A percentile compares a stretch with the other conserved stretches of the same genome.
phyloP scores from a whole-genome alignment of 768 basidiomycete species.

The Suillus subalutaceus region DNA sequence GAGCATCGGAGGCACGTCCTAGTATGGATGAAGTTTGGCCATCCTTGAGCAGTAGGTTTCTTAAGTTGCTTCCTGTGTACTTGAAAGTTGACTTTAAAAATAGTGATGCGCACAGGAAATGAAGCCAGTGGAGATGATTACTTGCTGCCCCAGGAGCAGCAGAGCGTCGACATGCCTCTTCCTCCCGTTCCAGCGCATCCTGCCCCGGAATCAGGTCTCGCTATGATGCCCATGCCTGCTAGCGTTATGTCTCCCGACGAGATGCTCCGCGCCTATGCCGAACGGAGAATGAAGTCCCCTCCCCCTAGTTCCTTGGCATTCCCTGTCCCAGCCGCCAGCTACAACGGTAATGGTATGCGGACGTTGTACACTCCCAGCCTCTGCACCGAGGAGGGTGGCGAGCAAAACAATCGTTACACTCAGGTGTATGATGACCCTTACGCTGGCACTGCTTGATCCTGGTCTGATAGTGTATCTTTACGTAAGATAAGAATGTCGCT shows the following conservation, averaged over 20 bases:
- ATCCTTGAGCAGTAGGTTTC: constrained; percentile 61
- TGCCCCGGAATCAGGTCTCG: constrained; percentile 37
- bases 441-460: constrained; percentile 17
- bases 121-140: constrained; percentile 42
- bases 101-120: constrained; percentile 75
- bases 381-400: constrained; percentile 18
- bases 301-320: constrained; percentile 35
- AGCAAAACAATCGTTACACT: constrained; percentile 25
- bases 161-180: constrained; percentile 30
- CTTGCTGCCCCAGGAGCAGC: constrained; percentile 40
- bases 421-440: constrained; percentile 32
- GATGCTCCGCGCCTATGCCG: constrained; percentile 76
- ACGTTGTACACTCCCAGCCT: constrained; percentile 29
- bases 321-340: constrained; percentile 28
- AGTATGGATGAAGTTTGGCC: constrained; percentile 65
- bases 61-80: constrained; percentile 1
- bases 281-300: constrained; percentile 40
- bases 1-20: constrained; percentile 33
- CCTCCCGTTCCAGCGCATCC: constrained; percentile 37
- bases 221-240: constrained; percentile 45
- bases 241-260: constrained; percentile 66
- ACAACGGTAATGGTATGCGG: constrained; percentile 30
- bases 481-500: not conserved
- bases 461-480: constrained; percentile 10
- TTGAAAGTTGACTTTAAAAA: constrained; percentile 13